phyloP scores from a whole-genome alignment of 768 basidiomycete genomes.

The Boletus rubropictus region DNA sequence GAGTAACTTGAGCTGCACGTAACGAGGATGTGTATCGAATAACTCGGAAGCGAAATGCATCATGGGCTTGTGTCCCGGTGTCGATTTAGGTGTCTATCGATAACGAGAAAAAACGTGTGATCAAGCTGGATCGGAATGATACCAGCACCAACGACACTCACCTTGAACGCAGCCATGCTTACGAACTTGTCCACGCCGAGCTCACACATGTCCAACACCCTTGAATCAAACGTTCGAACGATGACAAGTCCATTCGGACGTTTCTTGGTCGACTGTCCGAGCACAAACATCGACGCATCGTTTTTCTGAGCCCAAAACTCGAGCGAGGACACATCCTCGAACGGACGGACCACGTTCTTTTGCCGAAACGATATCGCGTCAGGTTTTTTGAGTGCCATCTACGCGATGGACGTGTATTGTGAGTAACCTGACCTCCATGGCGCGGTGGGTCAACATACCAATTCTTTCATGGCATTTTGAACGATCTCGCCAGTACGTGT shows the following conservation, averaged over 20 bases:
- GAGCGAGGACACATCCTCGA: conserved; percentile 74
- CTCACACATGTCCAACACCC: conserved; percentile 93
- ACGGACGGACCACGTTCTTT: conserved; percentile 87
- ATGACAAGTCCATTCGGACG: conserved; percentile 83
- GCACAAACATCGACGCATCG: conserved; percentile 85
- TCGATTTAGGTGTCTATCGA: conserved; percentile 69
- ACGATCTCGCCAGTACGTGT: conserved; percentile 80
- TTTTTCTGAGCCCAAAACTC: conserved; percentile 95
- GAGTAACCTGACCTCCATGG: not conserved
- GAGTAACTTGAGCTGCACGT: conserved; percentile 86
- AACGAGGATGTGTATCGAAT: conserved; percentile 92
- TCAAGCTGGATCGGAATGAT: not conserved
- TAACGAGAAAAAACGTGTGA: not conserved
- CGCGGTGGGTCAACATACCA: conserved; percentile 48
- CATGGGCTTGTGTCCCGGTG: conserved; percentile 83
- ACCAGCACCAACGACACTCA: conserved; percentile 30
- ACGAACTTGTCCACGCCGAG: conserved; percentile 79
- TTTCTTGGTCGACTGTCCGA: conserved; percentile 93
- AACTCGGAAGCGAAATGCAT: conserved; percentile 95
- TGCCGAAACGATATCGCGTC: conserved; percentile 89
- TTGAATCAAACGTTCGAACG: conserved; percentile 78
- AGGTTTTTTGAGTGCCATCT: conserved; percentile 95
- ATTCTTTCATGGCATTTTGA: conserved; percentile 77
- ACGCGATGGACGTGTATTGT: too few relatives aligned
- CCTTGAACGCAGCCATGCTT: conserved; percentile 81